These are phyloP conservation scores for Zostera marina DNA, from an alignment of 116 monocot genomes.

Conservation along the genomic window DNA sequence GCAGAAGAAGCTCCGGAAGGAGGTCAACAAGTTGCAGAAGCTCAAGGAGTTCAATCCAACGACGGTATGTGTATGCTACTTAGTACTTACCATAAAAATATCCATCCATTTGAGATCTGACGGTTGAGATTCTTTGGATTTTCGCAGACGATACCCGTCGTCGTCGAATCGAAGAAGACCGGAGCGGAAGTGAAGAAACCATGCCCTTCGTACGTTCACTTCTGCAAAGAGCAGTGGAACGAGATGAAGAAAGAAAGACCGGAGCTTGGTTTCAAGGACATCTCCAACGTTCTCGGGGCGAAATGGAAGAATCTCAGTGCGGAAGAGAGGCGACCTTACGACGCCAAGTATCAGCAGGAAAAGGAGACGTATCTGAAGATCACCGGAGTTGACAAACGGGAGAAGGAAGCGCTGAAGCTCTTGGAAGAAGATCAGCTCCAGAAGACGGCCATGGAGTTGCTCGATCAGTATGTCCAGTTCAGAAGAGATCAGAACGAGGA, in stretches of 20 bases:
- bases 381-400: constrained; percentile 69
- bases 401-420: constrained; percentile 80
- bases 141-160: constrained; percentile 35
- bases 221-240: constrained; percentile 78
- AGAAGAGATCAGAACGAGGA: constrained; percentile 36
- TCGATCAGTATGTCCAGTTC: constrained; percentile 79
- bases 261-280: constrained; percentile 50
- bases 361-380: constrained; percentile 62
- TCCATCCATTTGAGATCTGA: too few species aligned
- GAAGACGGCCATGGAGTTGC: constrained; percentile 67
- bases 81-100: too few species aligned
- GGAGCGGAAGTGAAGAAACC: constrained; percentile 44
- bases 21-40: constrained; percentile 74
- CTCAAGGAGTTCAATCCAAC: constrained; percentile 81
- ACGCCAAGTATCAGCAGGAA: constrained; percentile 64
- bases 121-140: too few species aligned
- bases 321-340: constrained; percentile 66
- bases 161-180: constrained; percentile 31
- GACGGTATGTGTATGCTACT: constrained; percentile 20
- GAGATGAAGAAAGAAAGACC: constrained; percentile 62
- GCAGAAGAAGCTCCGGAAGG: constrained; percentile 54
- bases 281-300: constrained; percentile 40
- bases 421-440: constrained; percentile 77
- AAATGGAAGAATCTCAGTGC: constrained; percentile 66
- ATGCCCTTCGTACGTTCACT: constrained; percentile 45